A percentile compares a stretch with the other conserved stretches of the same genome.
Conservation (phyloP, 192 early-diverging fungal species). For the Phycomyces blakesleeanus region DNA sequence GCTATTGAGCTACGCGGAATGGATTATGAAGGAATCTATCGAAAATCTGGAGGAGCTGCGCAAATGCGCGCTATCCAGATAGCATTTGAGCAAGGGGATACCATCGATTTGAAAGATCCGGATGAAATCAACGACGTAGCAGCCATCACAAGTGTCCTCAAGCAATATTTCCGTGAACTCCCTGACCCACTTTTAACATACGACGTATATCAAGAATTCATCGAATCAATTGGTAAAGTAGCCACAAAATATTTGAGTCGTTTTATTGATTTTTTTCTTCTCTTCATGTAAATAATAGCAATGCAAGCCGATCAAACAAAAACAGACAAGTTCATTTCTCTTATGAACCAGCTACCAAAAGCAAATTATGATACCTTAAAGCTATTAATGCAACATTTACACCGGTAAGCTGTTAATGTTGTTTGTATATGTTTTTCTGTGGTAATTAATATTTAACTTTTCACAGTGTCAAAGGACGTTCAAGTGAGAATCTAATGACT, state of each 20-base stretch:
- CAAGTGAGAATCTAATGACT: slow-evolving; percentile 81
- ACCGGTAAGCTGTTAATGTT: too few species aligned
- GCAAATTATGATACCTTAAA: slow-evolving; percentile 56
- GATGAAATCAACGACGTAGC: slow-evolving; percentile 61
- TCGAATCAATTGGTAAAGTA: slow-evolving; percentile 46
- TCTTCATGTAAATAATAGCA: not conserved
- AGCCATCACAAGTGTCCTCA: slow-evolving; percentile 69
- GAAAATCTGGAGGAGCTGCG: slow-evolving; percentile 66
- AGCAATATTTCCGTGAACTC: slow-evolving; percentile 71
- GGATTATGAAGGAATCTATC: slow-evolving; percentile 75
- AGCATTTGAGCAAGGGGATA: slow-evolving; percentile 50
- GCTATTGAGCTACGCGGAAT: slow-evolving; percentile 58
- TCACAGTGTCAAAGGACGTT: slow-evolving; percentile 51
- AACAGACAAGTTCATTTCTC: not conserved
- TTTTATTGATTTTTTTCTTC: slow-evolving; percentile 1
- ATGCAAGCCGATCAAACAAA: not conserved
- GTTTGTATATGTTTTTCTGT: too few species aligned
- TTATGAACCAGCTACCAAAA: slow-evolving; percentile 44
- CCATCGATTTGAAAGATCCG: slow-evolving; percentile 43
- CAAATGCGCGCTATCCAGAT: slow-evolving; percentile 60
- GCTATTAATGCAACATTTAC: slow-evolving; percentile 58
- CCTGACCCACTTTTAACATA: slow-evolving; percentile 67
- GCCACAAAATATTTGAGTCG: not conserved
- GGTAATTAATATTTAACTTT: too few species aligned
- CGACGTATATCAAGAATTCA: slow-evolving; percentile 59